Percentiles rank a stretch among this genome's conserved stretches.
Evolutionary conservation across 345 rosid species (phyloP).

Genomic region (Cochlearia excelsa): DNA sequence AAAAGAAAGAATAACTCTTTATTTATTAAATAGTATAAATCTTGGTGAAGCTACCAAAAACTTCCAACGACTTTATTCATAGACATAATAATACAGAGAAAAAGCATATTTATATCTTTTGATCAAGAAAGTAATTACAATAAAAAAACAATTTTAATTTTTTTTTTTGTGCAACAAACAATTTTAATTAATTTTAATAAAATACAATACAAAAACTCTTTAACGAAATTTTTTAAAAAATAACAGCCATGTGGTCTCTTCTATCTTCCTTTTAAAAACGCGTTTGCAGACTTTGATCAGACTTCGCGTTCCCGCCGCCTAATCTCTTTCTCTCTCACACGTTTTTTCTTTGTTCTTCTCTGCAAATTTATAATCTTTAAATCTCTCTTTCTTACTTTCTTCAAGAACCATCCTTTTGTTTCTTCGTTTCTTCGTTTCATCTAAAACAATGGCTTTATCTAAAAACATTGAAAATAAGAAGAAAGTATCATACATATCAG

Average conservation of each 20-base stretch:
- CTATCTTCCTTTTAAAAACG: constrained; percentile 38
- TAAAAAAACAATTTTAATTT: too few species aligned
- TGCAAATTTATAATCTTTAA: neutral
- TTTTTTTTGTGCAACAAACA: too few species aligned
- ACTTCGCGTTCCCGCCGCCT: constrained; percentile 46
- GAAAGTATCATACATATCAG: constrained; percentile 60
- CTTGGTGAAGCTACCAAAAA: constrained; percentile 10
- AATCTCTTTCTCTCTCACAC: constrained; percentile 32
- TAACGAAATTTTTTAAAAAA: neutral
- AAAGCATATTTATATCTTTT: too few species aligned
- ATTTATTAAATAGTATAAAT: neutral
- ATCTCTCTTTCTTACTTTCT: constrained; percentile 3
- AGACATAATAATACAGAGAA: too few species aligned
- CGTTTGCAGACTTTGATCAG: constrained; percentile 40
- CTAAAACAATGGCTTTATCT: constrained; percentile 44
- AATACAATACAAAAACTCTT: too few species aligned
- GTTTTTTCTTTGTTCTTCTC: constrained; percentile 24
- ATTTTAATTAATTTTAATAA: too few species aligned
- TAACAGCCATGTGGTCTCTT: constrained; percentile 30
- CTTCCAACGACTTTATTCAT: neutral
- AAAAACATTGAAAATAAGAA: constrained; percentile 39
- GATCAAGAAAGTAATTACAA: too few species aligned
- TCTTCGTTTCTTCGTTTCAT: constrained; percentile 5
- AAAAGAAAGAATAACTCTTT: too few species aligned
- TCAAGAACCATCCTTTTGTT: neutral